Percentiles rank a stretch among this genome's conserved stretches.
Evolutionary conservation across 768 basidiomycete species (phyloP).

Genomic region (Hysterangium stoloniferum): DNA sequence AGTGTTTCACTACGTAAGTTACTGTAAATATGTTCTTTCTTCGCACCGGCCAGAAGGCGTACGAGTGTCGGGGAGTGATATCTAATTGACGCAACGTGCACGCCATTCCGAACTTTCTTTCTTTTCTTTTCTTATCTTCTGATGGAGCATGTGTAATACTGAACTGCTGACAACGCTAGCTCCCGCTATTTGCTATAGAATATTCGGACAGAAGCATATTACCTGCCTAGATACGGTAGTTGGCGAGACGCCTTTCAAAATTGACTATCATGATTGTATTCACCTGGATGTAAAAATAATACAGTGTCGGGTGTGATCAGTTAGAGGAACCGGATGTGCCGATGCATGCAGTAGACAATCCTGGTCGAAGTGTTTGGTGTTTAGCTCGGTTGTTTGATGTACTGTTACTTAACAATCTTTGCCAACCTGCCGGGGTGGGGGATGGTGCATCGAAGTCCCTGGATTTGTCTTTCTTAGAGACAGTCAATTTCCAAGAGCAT

Average conservation of each 20-base stretch:
- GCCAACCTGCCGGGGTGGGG: conserved; percentile 50
- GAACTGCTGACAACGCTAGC: too few relatives aligned
- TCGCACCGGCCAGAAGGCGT: too few relatives aligned
- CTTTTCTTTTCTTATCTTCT: too few relatives aligned
- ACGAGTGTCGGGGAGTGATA: too few relatives aligned
- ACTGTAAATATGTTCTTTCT: too few relatives aligned
- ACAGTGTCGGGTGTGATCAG: conserved; percentile 26
- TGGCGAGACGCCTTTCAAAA: neutral
- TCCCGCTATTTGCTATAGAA: too few relatives aligned
- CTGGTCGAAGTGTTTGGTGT: conserved; percentile 49
- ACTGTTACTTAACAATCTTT: conserved; percentile 57
- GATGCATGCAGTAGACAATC: conserved; percentile 42
- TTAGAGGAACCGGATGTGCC: too few relatives aligned
- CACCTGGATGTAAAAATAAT: conserved; percentile 50
- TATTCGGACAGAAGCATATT: conserved; percentile 7
- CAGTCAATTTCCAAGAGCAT: too few relatives aligned
- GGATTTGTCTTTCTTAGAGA: neutral
- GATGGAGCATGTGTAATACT: too few relatives aligned
- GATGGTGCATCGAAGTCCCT: conserved; percentile 71
- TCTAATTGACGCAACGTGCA: too few relatives aligned
- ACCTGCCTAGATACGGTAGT: conserved; percentile 1
- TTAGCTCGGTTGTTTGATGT: conserved; percentile 49
- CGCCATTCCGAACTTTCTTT: too few relatives aligned
- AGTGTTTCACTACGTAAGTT: too few relatives aligned
- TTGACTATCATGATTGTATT: neutral